Conservation (phyloP, 2,329 filamentous ascomycete genomes). For the Onygena corvina region DNA sequence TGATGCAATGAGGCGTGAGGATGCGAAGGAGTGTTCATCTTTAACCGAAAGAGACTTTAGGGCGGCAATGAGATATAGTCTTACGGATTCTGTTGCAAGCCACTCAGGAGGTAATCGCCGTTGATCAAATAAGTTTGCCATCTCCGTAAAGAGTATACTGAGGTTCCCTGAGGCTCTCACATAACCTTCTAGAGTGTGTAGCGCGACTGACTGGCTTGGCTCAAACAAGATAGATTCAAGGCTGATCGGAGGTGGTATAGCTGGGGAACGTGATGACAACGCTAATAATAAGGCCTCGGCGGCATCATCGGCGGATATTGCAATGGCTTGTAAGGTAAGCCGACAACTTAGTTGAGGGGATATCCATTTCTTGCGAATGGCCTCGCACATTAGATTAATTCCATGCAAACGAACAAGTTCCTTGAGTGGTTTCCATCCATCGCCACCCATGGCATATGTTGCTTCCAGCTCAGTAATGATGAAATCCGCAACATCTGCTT, state of each 20-base stretch:
- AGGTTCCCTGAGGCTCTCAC: conserved; percentile 14
- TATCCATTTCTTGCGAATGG: conserved; percentile 29
- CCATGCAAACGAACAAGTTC: conserved; percentile 33
- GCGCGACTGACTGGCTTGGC: conserved; percentile 22
- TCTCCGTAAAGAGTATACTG: conserved; percentile 26
- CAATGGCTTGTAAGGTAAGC: conserved; percentile 26
- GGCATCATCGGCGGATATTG: conserved; percentile 26
- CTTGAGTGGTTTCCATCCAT: conserved; percentile 32
- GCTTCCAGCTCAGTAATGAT: conserved; percentile 34
- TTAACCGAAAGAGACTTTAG: conserved; percentile 28
- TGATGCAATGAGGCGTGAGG: conserved; percentile 14
- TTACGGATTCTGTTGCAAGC: conserved; percentile 32
- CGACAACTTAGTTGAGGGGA: conserved; percentile 23
- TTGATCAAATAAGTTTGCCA: conserved; percentile 26
- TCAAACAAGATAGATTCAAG: conserved; percentile 21
- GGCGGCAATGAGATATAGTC: conserved; percentile 26
- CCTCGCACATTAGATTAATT: conserved; percentile 27
- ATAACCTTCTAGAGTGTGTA: conserved; percentile 25
- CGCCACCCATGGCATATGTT: conserved; percentile 25
- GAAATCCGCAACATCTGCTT: conserved; percentile 31
- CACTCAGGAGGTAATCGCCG: conserved; percentile 28
- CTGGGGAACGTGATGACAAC: conserved; percentile 19
- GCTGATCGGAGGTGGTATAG: conserved; percentile 15
- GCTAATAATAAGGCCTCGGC: conserved; percentile 26
- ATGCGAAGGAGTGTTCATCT: conserved; percentile 24